Percentiles rank a stretch among this genome's conserved stretches.
Conservation (phyloP, 352 stramenopile genomes). For the Saprolegnia parasitica region DNA sequence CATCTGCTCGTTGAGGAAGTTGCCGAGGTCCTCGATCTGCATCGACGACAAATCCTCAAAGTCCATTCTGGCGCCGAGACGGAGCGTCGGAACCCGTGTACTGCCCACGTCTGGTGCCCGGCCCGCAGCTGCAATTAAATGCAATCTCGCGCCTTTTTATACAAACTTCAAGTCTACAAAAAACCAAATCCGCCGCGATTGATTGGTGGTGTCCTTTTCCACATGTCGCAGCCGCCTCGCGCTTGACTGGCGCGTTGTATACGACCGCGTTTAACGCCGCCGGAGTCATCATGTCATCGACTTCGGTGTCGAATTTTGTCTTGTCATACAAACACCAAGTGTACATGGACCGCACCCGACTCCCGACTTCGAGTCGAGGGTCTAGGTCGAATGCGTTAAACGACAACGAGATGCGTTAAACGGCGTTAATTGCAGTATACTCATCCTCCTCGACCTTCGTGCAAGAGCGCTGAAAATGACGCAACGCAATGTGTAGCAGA, state of each 20-base stretch:
- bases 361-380: too few relatives aligned
- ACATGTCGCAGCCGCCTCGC: background rate
- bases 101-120: background rate
- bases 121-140: background rate
- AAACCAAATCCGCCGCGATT: conserved; percentile 7
- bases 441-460: background rate
- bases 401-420: background rate
- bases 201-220: background rate
- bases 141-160: background rate
- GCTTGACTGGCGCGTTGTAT: background rate
- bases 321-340: too few relatives aligned
- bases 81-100: background rate
- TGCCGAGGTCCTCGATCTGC: conserved; percentile 69
- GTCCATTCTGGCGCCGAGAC: conserved; percentile 11
- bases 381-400: too few relatives aligned
- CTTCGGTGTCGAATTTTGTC: too few relatives aligned
- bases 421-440: background rate
- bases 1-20: conserved; percentile 56
- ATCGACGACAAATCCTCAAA: conserved; percentile 60
- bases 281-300: background rate
- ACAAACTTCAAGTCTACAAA: background rate
- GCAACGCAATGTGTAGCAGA: background rate
- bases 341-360: too few relatives aligned
- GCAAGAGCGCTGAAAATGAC: background rate
- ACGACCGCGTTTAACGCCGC: background rate